Evolutionary conservation across 495 filamentous ascomycete genomes (phyloP), one percentile per base, ranked within the genome.

Genomic region (Penicillium ucsense): DNA sequence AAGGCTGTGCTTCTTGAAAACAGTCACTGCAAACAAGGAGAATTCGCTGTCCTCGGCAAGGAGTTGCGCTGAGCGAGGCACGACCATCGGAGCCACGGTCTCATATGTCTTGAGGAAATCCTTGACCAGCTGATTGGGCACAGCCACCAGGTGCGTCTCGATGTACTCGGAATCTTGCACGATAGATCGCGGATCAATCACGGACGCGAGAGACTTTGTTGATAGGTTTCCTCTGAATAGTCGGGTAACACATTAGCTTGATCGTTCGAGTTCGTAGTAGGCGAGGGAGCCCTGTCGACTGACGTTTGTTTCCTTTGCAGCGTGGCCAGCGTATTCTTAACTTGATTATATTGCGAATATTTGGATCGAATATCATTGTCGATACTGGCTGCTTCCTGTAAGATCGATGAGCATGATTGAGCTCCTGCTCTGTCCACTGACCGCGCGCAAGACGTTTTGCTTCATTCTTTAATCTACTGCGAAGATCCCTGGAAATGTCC

Each of bases 291-390:
- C 5, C 27, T 9, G 30, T 6, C 27, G n/a, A 55, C 72, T 51
- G 64, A 89, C 84, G 86, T 91, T 70, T 94, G 88, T 66, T 83
- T 89, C 48, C 90, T 81, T 67, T 95, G 83, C 11, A 95, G 74
- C 6, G 83, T 67, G 5, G 83, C 79, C 38, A 95, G 76, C 46
- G 77, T 86, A 50, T 83, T 85, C 74, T 94, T 95, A 60, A 86
- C 77, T 53, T 83, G 74, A 63, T 92, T 95, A 74, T 96, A 95
- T 65, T 95, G 87, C 62, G 76, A 82, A 73, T 88, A 90, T 67
- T 95, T 95, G 60, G 76, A 75, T 61, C 94, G 92, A 68, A 95
- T 87, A 63, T 96, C 91, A 61, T 85, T 94, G 70, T 96, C 92
- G 61, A 89, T 87, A 43, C 86, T 87, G 36, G 78, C 69, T 34